Conservation (phyloP, 202 grass and related monocot species). For the Setaria italica region DNA sequence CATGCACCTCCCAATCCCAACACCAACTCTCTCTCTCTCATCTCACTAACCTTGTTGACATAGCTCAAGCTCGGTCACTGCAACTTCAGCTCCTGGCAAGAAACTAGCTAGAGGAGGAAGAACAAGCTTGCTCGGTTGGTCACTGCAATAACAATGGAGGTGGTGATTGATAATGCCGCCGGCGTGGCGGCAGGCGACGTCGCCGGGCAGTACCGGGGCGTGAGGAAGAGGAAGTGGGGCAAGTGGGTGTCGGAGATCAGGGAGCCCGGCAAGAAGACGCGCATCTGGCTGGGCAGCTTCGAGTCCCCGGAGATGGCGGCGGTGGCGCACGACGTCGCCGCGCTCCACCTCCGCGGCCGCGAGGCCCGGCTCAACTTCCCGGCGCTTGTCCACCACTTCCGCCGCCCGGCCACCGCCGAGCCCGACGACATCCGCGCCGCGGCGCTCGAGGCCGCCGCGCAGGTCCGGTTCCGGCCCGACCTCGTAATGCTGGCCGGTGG, state of each 20-base stretch:
- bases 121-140: neutral
- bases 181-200: neutral
- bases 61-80: neutral
- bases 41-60: neutral
- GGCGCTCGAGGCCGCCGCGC: constrained; percentile 74
- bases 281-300: constrained; percentile 98
- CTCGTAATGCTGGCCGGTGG: constrained; percentile 10
- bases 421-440: constrained; percentile 81
- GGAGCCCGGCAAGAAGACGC: constrained; percentile 95
- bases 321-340: constrained; percentile 91
- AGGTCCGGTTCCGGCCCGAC: constrained; percentile 60
- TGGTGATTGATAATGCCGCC: neutral
- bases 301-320: constrained; percentile 96
- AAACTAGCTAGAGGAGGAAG: neutral
- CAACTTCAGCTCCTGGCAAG: neutral
- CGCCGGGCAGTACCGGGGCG: constrained; percentile 68
- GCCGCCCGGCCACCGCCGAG: constrained; percentile 67
- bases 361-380: constrained; percentile 89
- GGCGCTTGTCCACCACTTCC: constrained; percentile 56
- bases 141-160: constrained; percentile 33
- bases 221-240: constrained; percentile 98
- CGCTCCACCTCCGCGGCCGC: constrained; percentile 64
- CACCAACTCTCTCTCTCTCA: constrained; percentile 13
- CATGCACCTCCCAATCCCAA: constrained; percentile 22
- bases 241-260: constrained; percentile 97